Base-by-base conservation (phyloP, 2,329 filamentous ascomycete genomes). In the Phaeosphaeriaceae sp. region DNA sequence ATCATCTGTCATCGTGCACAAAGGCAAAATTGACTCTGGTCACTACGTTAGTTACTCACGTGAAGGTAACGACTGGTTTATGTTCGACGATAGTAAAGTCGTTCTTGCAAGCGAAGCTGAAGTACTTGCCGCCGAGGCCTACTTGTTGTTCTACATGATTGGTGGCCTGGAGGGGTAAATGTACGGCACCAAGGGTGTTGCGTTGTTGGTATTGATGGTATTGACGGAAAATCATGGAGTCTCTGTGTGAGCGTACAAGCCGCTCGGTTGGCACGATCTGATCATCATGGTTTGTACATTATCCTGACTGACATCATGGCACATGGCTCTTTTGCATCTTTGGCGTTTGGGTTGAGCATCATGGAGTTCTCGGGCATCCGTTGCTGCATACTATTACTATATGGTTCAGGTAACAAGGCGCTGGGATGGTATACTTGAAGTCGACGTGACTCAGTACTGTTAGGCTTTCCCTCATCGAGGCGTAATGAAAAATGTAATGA, bases 81-180 rank as follows among this genome's bases (percentile, higher is more conserved):
- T 90, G 46, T 97, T 97, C 75, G 95, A 97, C 67, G 93, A 97
- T 69, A 92, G 94, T 71, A 92, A 91, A 70, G 93, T 97, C 18
- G 90, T 92, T 53, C 70, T 92, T 47, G 93, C 90, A 2, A 85
- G 85, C 38, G 88, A 94, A 68, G 89, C 88, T 4, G 90, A 97
- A 51, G 93, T 97, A 3, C 80, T 97, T 34, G 83, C 83, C 23
- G 90, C 90, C 12, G 87, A 96, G 71, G 92, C 93, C 0, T 97
- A 97, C 72, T 79, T 97, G 48, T 78, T 97, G 44, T 96, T 97
- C 71, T 97, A 97, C 52, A 72, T 74, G 63, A 60, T 71, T 30
- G 58, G 66, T 36, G 57, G 61, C 15, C 45, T 74, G 11, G 68
- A 73, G 34, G 63, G 70, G 3, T 71, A 50, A 50, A 12, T 1